phyloP scores from a whole-genome alignment of 2,329 filamentous ascomycete species.

The Epichloe hybrida region DNA sequence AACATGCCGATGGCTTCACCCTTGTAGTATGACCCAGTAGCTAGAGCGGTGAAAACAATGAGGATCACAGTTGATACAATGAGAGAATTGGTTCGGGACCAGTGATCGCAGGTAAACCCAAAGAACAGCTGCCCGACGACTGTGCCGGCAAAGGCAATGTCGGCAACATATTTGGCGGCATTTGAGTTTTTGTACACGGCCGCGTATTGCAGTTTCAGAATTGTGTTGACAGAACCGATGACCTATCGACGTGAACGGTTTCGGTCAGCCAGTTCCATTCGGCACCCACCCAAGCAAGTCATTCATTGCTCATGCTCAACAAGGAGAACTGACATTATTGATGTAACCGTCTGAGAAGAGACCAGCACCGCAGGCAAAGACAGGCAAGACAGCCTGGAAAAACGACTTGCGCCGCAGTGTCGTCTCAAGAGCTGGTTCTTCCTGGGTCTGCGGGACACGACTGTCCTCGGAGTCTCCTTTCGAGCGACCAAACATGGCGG shows the following conservation, averaged over 20 bases:
- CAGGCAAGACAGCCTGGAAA: conserved; percentile 36
- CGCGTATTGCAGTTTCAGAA: conserved; percentile 56
- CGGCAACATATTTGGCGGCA: conserved; percentile 60
- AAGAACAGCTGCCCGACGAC: conserved; percentile 72
- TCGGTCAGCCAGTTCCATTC: not conserved
- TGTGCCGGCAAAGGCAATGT: conserved; percentile 77
- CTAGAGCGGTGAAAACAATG: conserved; percentile 70
- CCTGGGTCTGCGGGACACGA: not conserved
- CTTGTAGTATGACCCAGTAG: conserved; percentile 61
- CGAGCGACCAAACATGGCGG: not conserved
- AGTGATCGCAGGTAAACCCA: conserved; percentile 70
- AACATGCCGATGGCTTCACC: conserved; percentile 60
- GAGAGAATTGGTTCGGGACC: conserved; percentile 71
- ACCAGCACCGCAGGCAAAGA: conserved; percentile 79
- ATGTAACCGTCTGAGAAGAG: conserved; percentile 88
- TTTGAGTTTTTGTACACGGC: conserved; percentile 52
- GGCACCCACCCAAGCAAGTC: too few relatives aligned
- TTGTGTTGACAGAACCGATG: conserved; percentile 76
- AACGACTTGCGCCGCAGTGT: conserved; percentile 10
- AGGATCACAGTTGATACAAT: conserved; percentile 72
- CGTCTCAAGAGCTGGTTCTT: conserved; percentile 5
- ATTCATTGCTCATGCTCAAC: not conserved
- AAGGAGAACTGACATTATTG: conserved; percentile 49
- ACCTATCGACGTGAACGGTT: conserved; percentile 36
- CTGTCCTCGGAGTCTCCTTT: not conserved